Conservation (phyloP, 495 filamentous ascomycete genomes). For the Aspergillus asperescens region DNA sequence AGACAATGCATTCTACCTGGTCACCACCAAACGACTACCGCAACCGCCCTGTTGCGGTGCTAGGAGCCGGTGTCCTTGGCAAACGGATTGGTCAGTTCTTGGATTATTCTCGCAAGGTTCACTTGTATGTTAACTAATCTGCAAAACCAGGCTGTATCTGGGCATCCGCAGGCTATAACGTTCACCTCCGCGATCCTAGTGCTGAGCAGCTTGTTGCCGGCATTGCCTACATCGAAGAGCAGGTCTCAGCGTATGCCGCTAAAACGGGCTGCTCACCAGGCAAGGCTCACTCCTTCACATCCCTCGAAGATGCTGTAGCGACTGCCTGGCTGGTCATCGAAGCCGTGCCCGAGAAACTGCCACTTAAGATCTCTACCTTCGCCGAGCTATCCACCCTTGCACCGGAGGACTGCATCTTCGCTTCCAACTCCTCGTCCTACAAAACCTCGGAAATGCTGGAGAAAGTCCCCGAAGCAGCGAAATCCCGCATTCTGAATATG, state of each 20-base stretch:
- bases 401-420: slow-evolving; percentile 45
- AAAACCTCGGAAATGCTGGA: slow-evolving; percentile 36
- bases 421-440: slow-evolving; percentile 48
- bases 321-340: slow-evolving; percentile 46
- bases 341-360: slow-evolving; percentile 49
- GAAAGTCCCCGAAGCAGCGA: slow-evolving; percentile 12
- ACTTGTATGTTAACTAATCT: too few relatives aligned
- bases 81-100: slow-evolving; percentile 34
- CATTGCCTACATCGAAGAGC: slow-evolving; percentile 34
- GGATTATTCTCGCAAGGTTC: too few relatives aligned
- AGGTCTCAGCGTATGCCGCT: slow-evolving; percentile 29
- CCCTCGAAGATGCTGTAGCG: slow-evolving; percentile 20
- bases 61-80: slow-evolving; percentile 46
- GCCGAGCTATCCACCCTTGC: slow-evolving; percentile 40
- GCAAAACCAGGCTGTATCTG: slow-evolving; percentile 34
- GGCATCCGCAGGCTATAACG: slow-evolving; percentile 39
- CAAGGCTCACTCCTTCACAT: slow-evolving; percentile 23
- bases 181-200: slow-evolving; percentile 38
- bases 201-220: slow-evolving; percentile 29
- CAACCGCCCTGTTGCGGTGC: slow-evolving; percentile 36
- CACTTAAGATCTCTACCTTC: slow-evolving; percentile 47
- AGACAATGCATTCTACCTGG: slow-evolving; percentile 18
- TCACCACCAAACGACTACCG: slow-evolving; percentile 30
- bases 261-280: slow-evolving; percentile 28
- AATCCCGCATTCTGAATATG: slow-evolving; percentile 36